Percentiles rank a stretch among this genome's conserved stretches.
phyloP scores from a whole-genome alignment of 1,284 basidiomycete genomes.

The Hypsizygus ulmarius region DNA sequence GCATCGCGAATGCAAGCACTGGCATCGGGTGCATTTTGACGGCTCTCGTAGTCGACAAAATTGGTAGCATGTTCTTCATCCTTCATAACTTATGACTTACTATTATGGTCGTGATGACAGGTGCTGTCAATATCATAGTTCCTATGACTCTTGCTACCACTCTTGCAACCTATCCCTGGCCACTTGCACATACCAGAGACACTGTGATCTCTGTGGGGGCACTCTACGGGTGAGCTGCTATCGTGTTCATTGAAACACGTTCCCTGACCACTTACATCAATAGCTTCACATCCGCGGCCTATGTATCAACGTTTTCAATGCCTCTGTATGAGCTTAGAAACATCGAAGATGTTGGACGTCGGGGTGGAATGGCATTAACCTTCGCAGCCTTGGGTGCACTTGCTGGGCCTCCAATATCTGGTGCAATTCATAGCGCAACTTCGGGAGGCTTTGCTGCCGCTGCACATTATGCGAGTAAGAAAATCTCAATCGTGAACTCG shows the following conservation, averaged over 20 bases:
- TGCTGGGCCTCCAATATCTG: slow-evolving; percentile 56
- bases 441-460: slow-evolving; percentile 45
- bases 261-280: background rate
- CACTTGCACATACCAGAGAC: slow-evolving; percentile 37
- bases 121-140: slow-evolving; percentile 47
- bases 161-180: slow-evolving; percentile 52
- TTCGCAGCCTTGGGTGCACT: slow-evolving; percentile 47
- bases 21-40: slow-evolving; percentile 39
- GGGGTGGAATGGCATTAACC: slow-evolving; percentile 56
- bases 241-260: background rate
- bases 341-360: slow-evolving; percentile 55
- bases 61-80: slow-evolving; percentile 27
- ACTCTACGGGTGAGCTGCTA: slow-evolving; percentile 42
- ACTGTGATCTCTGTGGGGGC: slow-evolving; percentile 41
- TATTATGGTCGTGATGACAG: slow-evolving; percentile 21
- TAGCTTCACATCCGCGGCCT: slow-evolving; percentile 51
- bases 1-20: slow-evolving; percentile 48
- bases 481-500: background rate
- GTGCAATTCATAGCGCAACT: slow-evolving; percentile 43
- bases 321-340: slow-evolving; percentile 56
- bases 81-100: background rate
- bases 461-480: slow-evolving; percentile 53
- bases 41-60: slow-evolving; percentile 40
- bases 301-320: slow-evolving; percentile 45
- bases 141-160: slow-evolving; percentile 46